Evolutionary conservation across 192 early-diverging fungal genomes (phyloP), one percentile per base, ranked within the genome.

Genomic region (Backusella tuberculispora): DNA sequence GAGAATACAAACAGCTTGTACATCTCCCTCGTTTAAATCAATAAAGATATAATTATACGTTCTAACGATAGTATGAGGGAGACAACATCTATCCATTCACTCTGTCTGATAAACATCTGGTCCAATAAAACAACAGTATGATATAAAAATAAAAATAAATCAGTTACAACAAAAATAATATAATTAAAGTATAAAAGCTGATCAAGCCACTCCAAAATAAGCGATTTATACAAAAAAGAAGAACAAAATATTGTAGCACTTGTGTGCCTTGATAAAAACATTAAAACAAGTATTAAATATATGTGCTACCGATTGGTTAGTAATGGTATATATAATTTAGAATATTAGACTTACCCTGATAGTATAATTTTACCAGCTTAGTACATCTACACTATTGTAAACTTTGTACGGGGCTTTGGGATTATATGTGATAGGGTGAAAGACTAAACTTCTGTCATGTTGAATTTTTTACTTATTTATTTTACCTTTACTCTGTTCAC

Each of bases 11-110:
- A 60, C 10, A 53, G 17, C 50, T 19, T 50, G 19, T 50, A 50
- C 0, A 60, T 60, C 53, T 26, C 53, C 53, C 24, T 60, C 53
- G 24, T 24, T 12, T 24, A 60, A 46, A 4, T 19, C 9, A 60
- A 60, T 60, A 60, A 60, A 21, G 9, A 53, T 53, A 9, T 17
- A 53, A 19, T 17, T 7, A 19, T 53, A 53, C 48, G 7, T 53
- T 53, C 48, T 53, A 53, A 53, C 48, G 48, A 56, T 56, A 56
- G 53, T 24, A 56, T 21, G 53, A 56, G 53, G 53, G 53, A 56
- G 19, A 56, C 19, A 56, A 56, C 7, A 56, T 8, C 17, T 10
- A 65, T 26, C 19, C 19, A 65, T 34, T 34, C 29, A 34, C 29
- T 34, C 29, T 34, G 29, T 2, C 29, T 34, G 29, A 34, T 34